These are phyloP conservation scores for Colletotrichum sojae DNA, from an alignment of 2,329 filamentous ascomycete genomes.

Conservation along the genomic window DNA sequence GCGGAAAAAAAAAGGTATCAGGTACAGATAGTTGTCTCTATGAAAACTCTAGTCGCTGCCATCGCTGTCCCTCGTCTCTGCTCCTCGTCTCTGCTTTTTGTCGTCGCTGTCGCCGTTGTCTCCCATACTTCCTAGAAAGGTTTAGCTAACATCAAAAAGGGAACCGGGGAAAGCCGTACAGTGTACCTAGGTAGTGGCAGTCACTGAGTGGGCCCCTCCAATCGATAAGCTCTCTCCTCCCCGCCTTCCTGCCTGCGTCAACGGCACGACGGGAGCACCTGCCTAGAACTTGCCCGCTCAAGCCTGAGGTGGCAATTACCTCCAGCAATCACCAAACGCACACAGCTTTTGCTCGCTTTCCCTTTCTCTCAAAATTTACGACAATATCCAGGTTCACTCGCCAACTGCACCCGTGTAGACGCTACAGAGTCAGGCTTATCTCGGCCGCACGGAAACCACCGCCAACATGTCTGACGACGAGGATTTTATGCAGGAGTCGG, in stretches of 20 bases:
- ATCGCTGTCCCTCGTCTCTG: no score
- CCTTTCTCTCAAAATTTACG: not conserved
- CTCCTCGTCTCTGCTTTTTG: no score
- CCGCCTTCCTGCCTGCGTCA: slow-evolving; percentile 13
- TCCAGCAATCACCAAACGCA: slow-evolving; percentile 4
- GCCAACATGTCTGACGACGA: slow-evolving; percentile 66
- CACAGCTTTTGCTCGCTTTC: not conserved
- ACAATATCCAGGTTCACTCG: not conserved
- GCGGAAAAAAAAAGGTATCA: no score
- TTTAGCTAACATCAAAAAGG: no score
- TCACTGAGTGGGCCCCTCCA: slow-evolving; percentile 23
- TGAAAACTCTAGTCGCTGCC: no score
- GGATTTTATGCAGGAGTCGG: slow-evolving; percentile 64
- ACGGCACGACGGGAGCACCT: slow-evolving; percentile 8
- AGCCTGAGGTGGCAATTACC: not conserved
- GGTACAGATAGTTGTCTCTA: no score
- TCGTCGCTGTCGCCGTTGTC: no score
- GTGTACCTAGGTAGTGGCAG: not conserved
- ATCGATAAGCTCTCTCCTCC: slow-evolving; percentile 42
- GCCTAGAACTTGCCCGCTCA: slow-evolving; percentile 10
- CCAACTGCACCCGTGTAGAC: not conserved
- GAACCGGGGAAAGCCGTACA: no score
- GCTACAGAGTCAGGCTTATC: no score
- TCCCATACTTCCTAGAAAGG: no score
- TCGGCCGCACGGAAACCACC: not conserved